phyloP scores from a whole-genome alignment of 768 basidiomycete genomes.

The Melanogaster broomeanus region DNA sequence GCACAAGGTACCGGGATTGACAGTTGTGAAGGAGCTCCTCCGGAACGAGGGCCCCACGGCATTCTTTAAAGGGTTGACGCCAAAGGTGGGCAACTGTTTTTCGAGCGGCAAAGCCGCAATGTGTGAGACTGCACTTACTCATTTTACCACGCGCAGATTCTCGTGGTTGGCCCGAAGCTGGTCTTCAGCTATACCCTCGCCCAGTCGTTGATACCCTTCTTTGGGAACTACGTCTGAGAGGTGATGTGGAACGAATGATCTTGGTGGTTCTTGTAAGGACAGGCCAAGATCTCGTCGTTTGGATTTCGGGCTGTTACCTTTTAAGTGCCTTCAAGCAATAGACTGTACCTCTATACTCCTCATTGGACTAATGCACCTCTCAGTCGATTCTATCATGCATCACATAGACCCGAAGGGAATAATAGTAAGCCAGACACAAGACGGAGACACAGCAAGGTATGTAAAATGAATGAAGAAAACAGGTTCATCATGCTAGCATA shows the following conservation, averaged over 20 bases:
- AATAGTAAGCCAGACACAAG: background rate
- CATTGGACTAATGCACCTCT: constrained; percentile 4
- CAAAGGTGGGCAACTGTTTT: constrained; percentile 62
- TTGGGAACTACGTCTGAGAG: constrained; percentile 77
- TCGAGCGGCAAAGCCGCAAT: constrained; percentile 34
- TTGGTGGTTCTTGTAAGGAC: no score
- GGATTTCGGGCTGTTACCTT: no score
- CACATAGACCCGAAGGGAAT: background rate
- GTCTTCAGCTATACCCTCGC: constrained; percentile 98
- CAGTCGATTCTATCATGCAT: background rate
- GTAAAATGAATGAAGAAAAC: no score
- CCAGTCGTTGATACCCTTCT: constrained; percentile 92
- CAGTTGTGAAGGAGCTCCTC: constrained; percentile 82
- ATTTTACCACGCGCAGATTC: constrained; percentile 52
- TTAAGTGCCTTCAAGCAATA: background rate
- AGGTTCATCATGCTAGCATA: no score
- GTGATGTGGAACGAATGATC: no score
- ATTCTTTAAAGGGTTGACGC: constrained; percentile 97
- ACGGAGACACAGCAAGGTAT: background rate
- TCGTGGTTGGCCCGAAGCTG: constrained; percentile 96
- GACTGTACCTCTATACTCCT: background rate
- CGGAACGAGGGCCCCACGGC: constrained; percentile 81
- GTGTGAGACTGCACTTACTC: no score
- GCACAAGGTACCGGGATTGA: constrained; percentile 74
- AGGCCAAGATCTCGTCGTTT: no score